phyloP scores from a whole-genome alignment of 352 stramenopile species.

The Globisporangium radiosum region DNA sequence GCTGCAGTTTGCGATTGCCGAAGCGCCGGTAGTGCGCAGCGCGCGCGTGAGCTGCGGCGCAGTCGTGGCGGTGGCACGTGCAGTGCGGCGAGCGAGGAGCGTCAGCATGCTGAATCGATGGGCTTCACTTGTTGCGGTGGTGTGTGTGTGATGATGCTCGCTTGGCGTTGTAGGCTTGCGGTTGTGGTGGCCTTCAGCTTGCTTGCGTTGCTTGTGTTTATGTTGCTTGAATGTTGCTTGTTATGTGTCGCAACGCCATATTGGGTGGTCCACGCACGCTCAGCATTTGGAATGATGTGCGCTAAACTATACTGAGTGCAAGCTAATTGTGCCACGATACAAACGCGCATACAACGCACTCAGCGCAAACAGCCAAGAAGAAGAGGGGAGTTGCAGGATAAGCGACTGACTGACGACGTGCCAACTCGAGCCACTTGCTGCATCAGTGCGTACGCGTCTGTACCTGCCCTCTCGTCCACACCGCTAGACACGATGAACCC shows the following conservation, averaged over 20 bases:
- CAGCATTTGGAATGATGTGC: too few species aligned
- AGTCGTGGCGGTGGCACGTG: conserved; percentile 13
- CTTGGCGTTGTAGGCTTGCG: too few species aligned
- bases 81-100: conserved; percentile 28
- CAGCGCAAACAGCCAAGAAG: neutral
- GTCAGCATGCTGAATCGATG: conserved; percentile 18
- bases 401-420: neutral
- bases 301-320: too few species aligned
- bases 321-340: too few species aligned
- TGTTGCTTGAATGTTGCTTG: too few species aligned
- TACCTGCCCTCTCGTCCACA: too few species aligned
- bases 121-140: neutral
- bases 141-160: neutral
- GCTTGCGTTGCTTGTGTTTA: too few species aligned
- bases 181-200: too few species aligned
- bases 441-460: neutral
- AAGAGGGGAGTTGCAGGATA: neutral
- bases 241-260: too few species aligned
- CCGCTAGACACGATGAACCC: conserved; percentile 24
- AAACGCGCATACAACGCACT: too few species aligned
- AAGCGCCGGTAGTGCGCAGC: conserved; percentile 14
- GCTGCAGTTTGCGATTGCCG: neutral
- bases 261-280: too few species aligned
- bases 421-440: neutral
- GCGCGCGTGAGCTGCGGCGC: conserved; percentile 21